These are phyloP conservation scores for Ogataea degrootiae DNA, from an alignment of 805 yeast species.

Conservation along the genomic window DNA sequence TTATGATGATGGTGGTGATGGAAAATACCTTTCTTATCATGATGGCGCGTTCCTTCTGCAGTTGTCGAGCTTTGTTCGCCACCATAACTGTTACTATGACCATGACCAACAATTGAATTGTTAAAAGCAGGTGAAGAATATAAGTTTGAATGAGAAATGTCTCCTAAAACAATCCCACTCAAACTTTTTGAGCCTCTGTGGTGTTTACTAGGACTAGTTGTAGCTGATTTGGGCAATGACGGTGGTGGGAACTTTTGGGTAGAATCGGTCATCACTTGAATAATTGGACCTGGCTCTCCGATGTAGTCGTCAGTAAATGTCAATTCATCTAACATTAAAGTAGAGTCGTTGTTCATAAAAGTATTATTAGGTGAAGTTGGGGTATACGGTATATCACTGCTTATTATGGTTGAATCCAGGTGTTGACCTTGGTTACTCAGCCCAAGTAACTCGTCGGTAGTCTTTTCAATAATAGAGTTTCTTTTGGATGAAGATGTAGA, in stretches of 20 bases:
- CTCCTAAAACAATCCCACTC: neutral
- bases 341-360: constrained; percentile 13
- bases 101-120: neutral
- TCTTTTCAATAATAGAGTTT: constrained; percentile 22
- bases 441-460: constrained; percentile 25
- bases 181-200: too few species aligned
- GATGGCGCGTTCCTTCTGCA: neutral
- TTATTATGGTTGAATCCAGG: neutral
- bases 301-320: constrained; percentile 24
- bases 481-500: constrained; percentile 15
- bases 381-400: neutral
- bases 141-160: neutral
- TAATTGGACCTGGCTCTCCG: constrained; percentile 34
- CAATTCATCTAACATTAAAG: constrained; percentile 22
- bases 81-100: neutral
- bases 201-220: neutral
- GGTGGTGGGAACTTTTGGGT: neutral
- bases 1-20: neutral
- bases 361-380: neutral
- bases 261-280: constrained; percentile 10
- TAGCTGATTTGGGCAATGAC: neutral
- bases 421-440: constrained; percentile 1
- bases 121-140: neutral
- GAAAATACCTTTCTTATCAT: neutral
- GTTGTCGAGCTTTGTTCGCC: too few species aligned